Evolutionary conservation across 2,329 filamentous ascomycete genomes (phyloP), one percentile per base, ranked within the genome.

Genomic region (Calonectria naviculata): DNA sequence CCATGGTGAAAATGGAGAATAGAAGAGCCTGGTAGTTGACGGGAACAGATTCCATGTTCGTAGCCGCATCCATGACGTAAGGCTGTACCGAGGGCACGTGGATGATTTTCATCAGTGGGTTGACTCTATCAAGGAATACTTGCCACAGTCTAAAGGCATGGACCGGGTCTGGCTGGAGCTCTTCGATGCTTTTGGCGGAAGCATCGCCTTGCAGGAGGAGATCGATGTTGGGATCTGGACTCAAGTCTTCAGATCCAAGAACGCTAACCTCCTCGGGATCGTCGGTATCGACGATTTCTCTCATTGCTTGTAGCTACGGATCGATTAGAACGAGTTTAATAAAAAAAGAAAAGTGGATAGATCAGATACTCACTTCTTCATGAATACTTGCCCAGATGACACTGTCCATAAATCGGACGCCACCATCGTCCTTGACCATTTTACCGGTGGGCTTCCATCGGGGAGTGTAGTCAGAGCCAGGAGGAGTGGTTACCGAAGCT

Each of bases 71-170:
- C 42, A 93, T 87, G 9, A 95, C 84, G 54, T 89, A 87, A 2
- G 89, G 87, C 76, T 95, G 91, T 5, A 94, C 81, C 0, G 91
- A 91, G 0, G 93, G 93, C 1, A 92, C 88, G 78, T 96, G 94
- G 28, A 94, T 90, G 54, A 90, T 83, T 79, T 95, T 95, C 74
- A 91, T 90, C 54, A 95, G 80, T 0, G 93, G 93, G 76, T 95
- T 93, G 67, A 95, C 91, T 71, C 94, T 91, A 60, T 94, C 91
- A 7, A 95, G 84, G 74, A 92, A 95, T 10, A 90, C 85, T 79
- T 95, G 92, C 94, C 94, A 96, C 6, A 96, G 86, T 62, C 88
- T 87, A 76, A 94, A 91, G 29, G 93, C 89, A 38, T 94, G 90
- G 15, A 90, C 87, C 0, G 91, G 88, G 5, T 90, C 85, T 0